Evolutionary conservation across 2,329 filamentous ascomycete species (phyloP).

Genomic region (Claviceps sp.): DNA sequence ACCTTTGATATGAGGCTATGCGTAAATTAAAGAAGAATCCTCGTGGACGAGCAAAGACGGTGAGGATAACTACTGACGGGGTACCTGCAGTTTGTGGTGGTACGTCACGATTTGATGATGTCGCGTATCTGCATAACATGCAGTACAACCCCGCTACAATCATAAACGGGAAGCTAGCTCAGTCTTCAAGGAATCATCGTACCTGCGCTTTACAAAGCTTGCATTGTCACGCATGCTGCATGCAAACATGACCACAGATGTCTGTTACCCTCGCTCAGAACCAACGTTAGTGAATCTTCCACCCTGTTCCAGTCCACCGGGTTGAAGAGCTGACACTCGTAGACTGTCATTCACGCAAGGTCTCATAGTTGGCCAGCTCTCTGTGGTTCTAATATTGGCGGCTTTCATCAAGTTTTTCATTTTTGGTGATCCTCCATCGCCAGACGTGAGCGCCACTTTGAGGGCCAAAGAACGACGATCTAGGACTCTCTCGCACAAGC

Average conservation of each 20-base stretch:
- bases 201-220: too few relatives aligned
- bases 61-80: not conserved
- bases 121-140: constrained; percentile 2
- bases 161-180: not conserved
- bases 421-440: constrained; percentile 81
- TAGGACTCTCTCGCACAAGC: constrained; percentile 61
- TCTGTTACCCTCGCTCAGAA: constrained; percentile 29
- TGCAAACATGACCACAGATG: constrained; percentile 24
- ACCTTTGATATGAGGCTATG: not conserved
- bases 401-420: constrained; percentile 99
- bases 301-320: not conserved
- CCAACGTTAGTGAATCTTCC: constrained; percentile 30
- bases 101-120: not conserved
- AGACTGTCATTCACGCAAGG: constrained; percentile 84
- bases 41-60: not conserved
- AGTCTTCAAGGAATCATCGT: too few relatives aligned
- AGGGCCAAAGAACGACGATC: constrained; percentile 63
- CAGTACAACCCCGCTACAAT: not conserved
- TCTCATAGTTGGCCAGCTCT: constrained; percentile 83
- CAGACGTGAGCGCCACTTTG: constrained; percentile 64
- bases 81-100: not conserved
- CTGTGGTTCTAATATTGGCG: constrained; percentile 78
- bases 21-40: not conserved
- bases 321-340: not conserved
- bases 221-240: not conserved